phyloP scores from a whole-genome alignment of 2,329 filamentous ascomycete species.

The Celoporthe dispersa region DNA sequence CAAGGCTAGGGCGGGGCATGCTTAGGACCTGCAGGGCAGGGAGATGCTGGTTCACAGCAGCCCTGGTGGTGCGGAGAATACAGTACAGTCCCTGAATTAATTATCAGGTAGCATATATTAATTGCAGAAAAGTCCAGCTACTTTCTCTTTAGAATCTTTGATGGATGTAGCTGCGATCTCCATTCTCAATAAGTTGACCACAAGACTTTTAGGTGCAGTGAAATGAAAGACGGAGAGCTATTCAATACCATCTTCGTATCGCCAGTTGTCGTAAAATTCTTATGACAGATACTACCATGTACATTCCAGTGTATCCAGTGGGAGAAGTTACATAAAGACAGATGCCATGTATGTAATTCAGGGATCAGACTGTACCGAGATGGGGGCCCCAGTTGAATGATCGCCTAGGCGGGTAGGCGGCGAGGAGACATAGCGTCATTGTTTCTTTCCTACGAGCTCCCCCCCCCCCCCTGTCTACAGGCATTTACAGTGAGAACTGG shows the following conservation, averaged over 20 bases:
- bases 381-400: not conserved
- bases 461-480: not conserved
- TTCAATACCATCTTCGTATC: not conserved
- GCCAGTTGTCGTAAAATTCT: not conserved
- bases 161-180: not conserved
- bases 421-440: conserved; percentile 6
- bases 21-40: conserved; percentile 3
- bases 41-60: not conserved
- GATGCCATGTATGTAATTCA: no score
- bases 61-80: conserved; percentile 8
- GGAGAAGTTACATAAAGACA: not conserved
- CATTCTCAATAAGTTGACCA: not conserved
- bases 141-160: no score
- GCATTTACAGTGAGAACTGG: conserved; percentile 8
- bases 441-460: not conserved
- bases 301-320: not conserved
- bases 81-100: not conserved
- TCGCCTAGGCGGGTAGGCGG: not conserved
- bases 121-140: not conserved
- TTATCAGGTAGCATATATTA: not conserved
- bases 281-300: not conserved
- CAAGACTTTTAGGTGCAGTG: not conserved
- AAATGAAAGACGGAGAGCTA: not conserved
- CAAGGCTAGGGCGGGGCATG: conserved; percentile 14
- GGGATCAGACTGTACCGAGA: conserved; percentile 15